Evolutionary conservation across 805 yeast genomes (phyloP), one percentile per base, ranked within the genome.

Genomic region (Saturnispora halmiae): DNA sequence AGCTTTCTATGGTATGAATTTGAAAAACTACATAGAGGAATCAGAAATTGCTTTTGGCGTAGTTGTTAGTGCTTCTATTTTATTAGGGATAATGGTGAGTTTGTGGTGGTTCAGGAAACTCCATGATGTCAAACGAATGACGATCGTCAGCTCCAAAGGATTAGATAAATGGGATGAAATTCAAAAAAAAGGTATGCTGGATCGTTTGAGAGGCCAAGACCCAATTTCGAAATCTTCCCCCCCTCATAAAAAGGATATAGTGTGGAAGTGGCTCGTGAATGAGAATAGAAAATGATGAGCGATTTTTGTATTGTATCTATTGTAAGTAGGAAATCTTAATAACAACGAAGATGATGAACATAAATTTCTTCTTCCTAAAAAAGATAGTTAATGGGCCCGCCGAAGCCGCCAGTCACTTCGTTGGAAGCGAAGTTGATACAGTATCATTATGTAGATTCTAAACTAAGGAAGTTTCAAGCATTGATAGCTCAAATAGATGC

Each of bases 1-100:
- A 2, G 94, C 94, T 6, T 79, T 87, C 51, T 88, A 84, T 53
- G 95, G 95, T 26, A 83, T 83, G 94, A 83, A 83, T 53, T 63
- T 83, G 51, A 79, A 79, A 47, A 83, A 83, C 51, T 82, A 77
- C 52, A 75, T 82, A 4, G 94, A 83, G 56, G 84, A 80, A 4
- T 73, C 82, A 1, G 52, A 64, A 27, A 53, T 61, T 31, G 92
- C 92, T 0, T 83, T 83, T 58, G 75, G 70, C 0, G 63, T 67
- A 2, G 79, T 82, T 4, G 66, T 80, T 2, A 55, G 58, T 0
- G 41, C 73, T 4, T 77, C 86, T 9, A 49, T 75, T 2, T 11
- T 75, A 0, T 68, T 72, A 44, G 92, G 82, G 0, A 44, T 69
- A 5, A 34, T 69, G 1, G 69, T 82, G 34, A 76, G 85, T 0